phyloP scores from a whole-genome alignment of 75 land plant species.

The Pinus taeda region DNA sequence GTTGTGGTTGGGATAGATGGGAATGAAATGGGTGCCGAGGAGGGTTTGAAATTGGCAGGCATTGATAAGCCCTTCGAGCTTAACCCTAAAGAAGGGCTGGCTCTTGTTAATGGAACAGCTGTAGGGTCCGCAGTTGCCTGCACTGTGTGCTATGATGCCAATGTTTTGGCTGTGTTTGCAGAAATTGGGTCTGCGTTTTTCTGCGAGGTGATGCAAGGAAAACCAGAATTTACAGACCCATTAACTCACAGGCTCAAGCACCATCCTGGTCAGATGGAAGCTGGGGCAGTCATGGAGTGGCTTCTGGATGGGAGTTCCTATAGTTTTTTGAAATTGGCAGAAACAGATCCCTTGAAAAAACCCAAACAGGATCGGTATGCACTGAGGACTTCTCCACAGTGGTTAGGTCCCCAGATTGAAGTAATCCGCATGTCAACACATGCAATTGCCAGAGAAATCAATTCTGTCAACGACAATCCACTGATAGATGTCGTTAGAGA shows the following conservation, averaged over 20 bases:
- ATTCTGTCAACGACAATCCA: slow-evolving; percentile 87
- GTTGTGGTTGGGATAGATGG: slow-evolving; percentile 32
- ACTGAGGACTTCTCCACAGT: slow-evolving; percentile 82
- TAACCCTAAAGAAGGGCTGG: slow-evolving; percentile 75
- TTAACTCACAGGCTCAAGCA: slow-evolving; percentile 55
- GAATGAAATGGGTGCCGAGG: slow-evolving; percentile 22
- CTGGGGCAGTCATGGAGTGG: slow-evolving; percentile 86
- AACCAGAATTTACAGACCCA: slow-evolving; percentile 52
- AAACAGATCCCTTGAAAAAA: slow-evolving; percentile 72
- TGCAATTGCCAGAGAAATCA: slow-evolving; percentile 74
- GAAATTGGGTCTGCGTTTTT: slow-evolving; percentile 52
- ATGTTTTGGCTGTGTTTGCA: slow-evolving; percentile 39
- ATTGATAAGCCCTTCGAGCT: slow-evolving; percentile 40
- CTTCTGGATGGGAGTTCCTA: slow-evolving; percentile 63
- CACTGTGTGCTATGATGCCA: slow-evolving; percentile 69
- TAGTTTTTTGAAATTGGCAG: slow-evolving; percentile 52
- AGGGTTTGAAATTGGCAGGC: slow-evolving; percentile 44
- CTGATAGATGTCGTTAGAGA: slow-evolving; percentile 70
- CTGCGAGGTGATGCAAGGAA: slow-evolving; percentile 60
- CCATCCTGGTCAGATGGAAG: slow-evolving; percentile 77
- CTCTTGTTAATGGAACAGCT: slow-evolving; percentile 76
- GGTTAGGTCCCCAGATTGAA: slow-evolving; percentile 83
- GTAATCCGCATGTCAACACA: slow-evolving; percentile 73
- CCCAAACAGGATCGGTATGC: slow-evolving; percentile 89
- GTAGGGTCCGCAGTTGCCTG: slow-evolving; percentile 74